Evolutionary conservation across 345 rosid species (phyloP), one percentile per base, ranked within the genome.

Genomic region (Brassica nigra): DNA sequence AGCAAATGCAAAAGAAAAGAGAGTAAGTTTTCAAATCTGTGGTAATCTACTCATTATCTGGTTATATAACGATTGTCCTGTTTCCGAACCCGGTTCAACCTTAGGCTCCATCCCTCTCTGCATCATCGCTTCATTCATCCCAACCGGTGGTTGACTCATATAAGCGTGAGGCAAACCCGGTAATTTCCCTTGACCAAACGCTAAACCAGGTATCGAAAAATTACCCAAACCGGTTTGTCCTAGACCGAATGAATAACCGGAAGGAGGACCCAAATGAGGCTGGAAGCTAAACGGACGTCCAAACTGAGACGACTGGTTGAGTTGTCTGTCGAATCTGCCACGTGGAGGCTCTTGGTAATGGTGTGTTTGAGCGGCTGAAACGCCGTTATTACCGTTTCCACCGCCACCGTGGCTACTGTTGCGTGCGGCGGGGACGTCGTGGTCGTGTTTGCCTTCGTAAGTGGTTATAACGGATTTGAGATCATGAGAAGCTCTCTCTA

Each of bases 401-500:
- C 75, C 67, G 0, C 78, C 75, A 31, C 83, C 83, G 71, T 90
- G 90, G 77, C 89, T 88, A 83, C 89, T 90, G 83, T 85, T 95
- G 36, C 94, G 90, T 31, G 99, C 93, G 64, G 94, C 94, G 4
- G 98, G 98, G 12, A 95, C 97, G 57, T 93, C 98, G n/a, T 95
- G 99, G 76, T 91, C 91, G 85, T 95, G 99, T 86, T 95, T 95
- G 69, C 99, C 98, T 82, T 95, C 99, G 31, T 95, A 95, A 2
- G 99, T 91, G 0, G 99, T 95, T 73, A 95, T 93, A 52, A 95
- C 99, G 0, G 99, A 91, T 84, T 91, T 91, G 7, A 92, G 94
- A 77, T 95, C 99, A 80, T 95, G 97, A 8, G 98, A 95, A 76
- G 99, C 99, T 87, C 99, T 90, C 82, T 95, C 99, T 15, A 95